Evolutionary conservation across 1,284 basidiomycete species (phyloP), one percentile per base, ranked within the genome.

Genomic region (Heterobasidion parviporum): DNA sequence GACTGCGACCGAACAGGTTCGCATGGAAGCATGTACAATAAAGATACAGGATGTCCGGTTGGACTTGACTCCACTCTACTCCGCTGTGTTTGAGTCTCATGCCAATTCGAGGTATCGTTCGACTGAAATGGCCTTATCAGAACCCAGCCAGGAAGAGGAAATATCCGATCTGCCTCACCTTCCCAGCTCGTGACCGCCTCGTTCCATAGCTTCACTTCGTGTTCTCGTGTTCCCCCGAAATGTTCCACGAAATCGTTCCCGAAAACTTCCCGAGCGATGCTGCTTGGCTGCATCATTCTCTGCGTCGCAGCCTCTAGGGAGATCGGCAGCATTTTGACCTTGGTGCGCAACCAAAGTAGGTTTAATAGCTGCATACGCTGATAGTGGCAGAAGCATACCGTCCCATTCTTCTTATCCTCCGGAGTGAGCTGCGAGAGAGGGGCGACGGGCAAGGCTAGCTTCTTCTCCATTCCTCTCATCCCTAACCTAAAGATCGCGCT

Each of bases 101-200:
- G 82, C 87, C 53, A 92, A 76, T 63, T 94, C 92, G 33, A 94
- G 74, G 68, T 94, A 94, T 60, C 92, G 80, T 65, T 91, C 89
- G 63, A 94, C 92, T 93, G 61, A 3, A 54, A 55, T 12, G 35
- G 20, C 20, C 33, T 41, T 56, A 33, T 46, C 53, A 35, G 51
- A 32, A 59, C 41, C 34, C 48, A 6, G 26, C 45, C 14, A 34
- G 6, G 38, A 9, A n/a, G 36, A 26, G 50, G 54, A 44, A 55
- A 44, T 43, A 20, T n/a, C 47, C 43, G 26, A 26, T 26, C 26
- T 26, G 43, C 15, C 82, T 67, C 64, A 92, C 93, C 83, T 82
- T 97, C 94, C 94, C 94, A 97, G 68, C 83, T 88, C 3, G 94
- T 97, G 33, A 97, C 92, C 5, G 94, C 91, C 64, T 86, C 81